Percentiles rank a stretch among this genome's conserved stretches.
These are phyloP conservation scores for Platanthera guangdongensis DNA, from an alignment of 106 monocot genomes.

Conservation along the genomic window DNA sequence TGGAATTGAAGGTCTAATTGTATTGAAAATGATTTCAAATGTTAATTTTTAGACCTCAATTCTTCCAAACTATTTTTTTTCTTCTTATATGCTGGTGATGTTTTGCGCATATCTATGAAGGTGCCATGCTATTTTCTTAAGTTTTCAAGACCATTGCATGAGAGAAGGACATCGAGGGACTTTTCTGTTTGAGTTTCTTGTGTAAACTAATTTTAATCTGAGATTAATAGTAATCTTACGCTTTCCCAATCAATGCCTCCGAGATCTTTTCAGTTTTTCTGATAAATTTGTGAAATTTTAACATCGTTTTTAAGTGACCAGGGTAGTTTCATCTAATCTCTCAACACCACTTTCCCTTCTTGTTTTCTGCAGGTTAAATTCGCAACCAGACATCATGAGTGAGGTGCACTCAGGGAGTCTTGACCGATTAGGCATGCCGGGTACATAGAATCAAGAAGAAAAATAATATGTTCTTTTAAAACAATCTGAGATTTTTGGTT, in stretches of 20 bases:
- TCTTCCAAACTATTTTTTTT: too few relatives aligned
- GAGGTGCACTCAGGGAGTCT: constrained; percentile 1
- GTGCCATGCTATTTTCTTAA: background rate
- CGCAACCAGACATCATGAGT: constrained; percentile 4
- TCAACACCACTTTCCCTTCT: background rate
- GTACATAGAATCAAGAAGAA: background rate
- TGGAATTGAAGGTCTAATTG: too few relatives aligned
- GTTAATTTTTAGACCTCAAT: too few relatives aligned
- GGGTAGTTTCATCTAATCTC: background rate
- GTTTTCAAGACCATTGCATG: background rate
- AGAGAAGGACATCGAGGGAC: background rate
- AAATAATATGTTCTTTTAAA: background rate
- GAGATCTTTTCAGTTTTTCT: background rate
- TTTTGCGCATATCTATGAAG: background rate
- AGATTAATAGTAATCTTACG: too few relatives aligned
- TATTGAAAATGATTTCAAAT: too few relatives aligned
- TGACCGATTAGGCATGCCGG: background rate
- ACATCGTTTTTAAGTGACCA: background rate
- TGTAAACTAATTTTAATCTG: background rate
- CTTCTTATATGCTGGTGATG: background rate
- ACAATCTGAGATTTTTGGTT: background rate
- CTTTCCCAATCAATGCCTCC: background rate
- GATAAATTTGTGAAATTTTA: background rate
- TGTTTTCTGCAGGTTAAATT: background rate
- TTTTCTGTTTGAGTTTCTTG: background rate